A percentile compares a stretch with the other conserved stretches of the same genome.
These are phyloP conservation scores for Tephrocybe sp. DNA, from an alignment of 768 basidiomycete species.

Conservation along the genomic window DNA sequence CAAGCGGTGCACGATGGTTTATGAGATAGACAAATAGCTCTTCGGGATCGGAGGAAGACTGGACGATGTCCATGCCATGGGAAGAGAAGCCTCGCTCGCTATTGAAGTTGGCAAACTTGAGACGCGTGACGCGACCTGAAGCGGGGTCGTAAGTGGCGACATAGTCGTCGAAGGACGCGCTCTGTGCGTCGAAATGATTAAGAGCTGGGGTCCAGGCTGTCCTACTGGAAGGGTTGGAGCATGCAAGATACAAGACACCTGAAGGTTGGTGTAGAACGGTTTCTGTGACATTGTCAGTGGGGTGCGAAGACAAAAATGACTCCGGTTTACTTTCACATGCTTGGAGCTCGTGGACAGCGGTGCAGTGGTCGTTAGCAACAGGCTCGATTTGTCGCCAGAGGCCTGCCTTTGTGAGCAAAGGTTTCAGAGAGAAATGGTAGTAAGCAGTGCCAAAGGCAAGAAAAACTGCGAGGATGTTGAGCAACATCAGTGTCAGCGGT, in stretches of 20 bases:
- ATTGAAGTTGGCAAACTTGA: slow-evolving; percentile 40
- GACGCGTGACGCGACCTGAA: slow-evolving; percentile 43
- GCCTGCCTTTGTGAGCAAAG: slow-evolving; percentile 42
- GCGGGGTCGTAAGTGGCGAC: slow-evolving; percentile 59
- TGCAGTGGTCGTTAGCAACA: slow-evolving; percentile 51
- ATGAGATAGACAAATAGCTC: slow-evolving; percentile 67
- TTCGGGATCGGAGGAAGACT: slow-evolving; percentile 44
- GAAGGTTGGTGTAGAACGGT: slow-evolving; percentile 56
- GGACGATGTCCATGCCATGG: slow-evolving; percentile 72
- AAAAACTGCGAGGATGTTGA: slow-evolving; percentile 32
- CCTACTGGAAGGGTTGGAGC: slow-evolving; percentile 51
- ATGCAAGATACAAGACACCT: slow-evolving; percentile 63
- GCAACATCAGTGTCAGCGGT: too few relatives aligned
- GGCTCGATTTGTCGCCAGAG: slow-evolving; percentile 43
- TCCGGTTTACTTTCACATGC: slow-evolving; percentile 62
- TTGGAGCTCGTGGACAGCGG: slow-evolving; percentile 47
- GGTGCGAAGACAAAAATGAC: slow-evolving; percentile 16
- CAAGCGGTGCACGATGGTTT: slow-evolving; percentile 62
- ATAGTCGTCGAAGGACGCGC: slow-evolving; percentile 46
- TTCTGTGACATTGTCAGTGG: slow-evolving; percentile 35
- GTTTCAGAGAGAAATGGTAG: slow-evolving; percentile 50
- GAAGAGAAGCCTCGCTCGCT: slow-evolving; percentile 47
- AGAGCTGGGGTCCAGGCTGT: slow-evolving; percentile 52
- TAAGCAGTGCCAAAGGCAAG: slow-evolving; percentile 41
- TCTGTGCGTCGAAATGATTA: slow-evolving; percentile 28